These are phyloP conservation scores for Carpinus viminea DNA, from an alignment of 306 rosid genomes.

Conservation along the genomic window DNA sequence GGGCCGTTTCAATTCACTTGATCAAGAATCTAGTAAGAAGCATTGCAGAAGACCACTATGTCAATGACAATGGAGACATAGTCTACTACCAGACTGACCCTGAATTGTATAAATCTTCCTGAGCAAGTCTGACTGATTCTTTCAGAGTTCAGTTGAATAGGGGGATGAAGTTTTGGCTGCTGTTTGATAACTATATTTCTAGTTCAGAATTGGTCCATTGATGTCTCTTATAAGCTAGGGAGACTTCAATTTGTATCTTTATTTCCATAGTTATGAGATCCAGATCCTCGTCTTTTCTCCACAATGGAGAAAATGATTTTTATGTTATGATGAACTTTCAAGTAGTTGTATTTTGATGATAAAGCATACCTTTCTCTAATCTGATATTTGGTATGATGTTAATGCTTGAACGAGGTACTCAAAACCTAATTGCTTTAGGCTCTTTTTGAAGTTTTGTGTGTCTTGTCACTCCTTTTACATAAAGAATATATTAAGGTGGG, in stretches of 20 bases:
- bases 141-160: not conserved
- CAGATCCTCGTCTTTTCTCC: not conserved
- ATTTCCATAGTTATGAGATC: not conserved
- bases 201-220: not conserved
- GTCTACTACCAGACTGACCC: slow-evolving; percentile 75
- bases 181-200: not conserved
- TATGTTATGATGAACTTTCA: not conserved
- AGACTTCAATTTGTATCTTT: not conserved
- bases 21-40: slow-evolving; percentile 60
- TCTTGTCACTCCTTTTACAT: too few relatives aligned
- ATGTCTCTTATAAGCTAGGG: not conserved
- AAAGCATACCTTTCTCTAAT: not conserved
- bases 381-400: not conserved
- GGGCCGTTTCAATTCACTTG: slow-evolving; percentile 72
- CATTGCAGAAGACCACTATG: slow-evolving; percentile 75
- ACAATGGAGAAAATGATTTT: not conserved
- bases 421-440: not conserved
- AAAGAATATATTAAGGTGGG: too few relatives aligned
- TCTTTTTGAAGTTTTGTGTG: not conserved
- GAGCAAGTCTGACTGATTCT: slow-evolving; percentile 40
- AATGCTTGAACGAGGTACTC: not conserved
- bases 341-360: not conserved
- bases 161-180: not conserved
- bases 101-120: slow-evolving; percentile 33
- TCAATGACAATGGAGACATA: slow-evolving; percentile 69